phyloP scores from a whole-genome alignment of 306 rosid genomes.

The Cicer chorassanicum region DNA sequence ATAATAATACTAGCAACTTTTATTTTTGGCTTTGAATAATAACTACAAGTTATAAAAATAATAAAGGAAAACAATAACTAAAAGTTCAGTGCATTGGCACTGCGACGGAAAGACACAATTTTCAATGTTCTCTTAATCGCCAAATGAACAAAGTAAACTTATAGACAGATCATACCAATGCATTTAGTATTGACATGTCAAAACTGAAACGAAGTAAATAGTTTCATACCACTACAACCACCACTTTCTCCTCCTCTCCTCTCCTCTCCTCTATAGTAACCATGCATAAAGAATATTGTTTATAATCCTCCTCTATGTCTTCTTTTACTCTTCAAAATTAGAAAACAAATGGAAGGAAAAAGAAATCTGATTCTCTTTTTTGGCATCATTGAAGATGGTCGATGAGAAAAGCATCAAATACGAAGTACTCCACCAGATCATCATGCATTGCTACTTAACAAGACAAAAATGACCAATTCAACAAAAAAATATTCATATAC shows the following conservation, averaged over 20 bases:
- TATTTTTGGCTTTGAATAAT: neutral
- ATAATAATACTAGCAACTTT: neutral
- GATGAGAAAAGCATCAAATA: neutral
- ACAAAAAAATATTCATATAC: neutral
- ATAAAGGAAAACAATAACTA: conserved; percentile 11
- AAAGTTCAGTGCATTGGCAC: conserved; percentile 14
- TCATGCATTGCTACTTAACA: conserved; percentile 30
- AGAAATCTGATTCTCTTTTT: conserved; percentile 11
- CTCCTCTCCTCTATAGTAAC: conserved; percentile 7
- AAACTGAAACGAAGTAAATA: conserved; percentile 9
- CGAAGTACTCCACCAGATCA: conserved; percentile 4
- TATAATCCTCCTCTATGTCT: neutral
- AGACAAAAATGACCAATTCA: conserved; percentile 38
- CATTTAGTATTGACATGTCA: neutral
- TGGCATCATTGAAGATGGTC: conserved; percentile 18
- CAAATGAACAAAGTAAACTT: conserved; percentile 22
- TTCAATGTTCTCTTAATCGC: conserved; percentile 13
- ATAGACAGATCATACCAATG: conserved; percentile 13
- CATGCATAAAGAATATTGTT: conserved; percentile 17
- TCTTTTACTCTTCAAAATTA: conserved; percentile 21
- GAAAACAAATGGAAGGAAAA: conserved; percentile 5
- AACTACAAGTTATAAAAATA: neutral
- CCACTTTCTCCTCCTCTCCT: conserved; percentile 23
- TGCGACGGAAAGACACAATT: conserved; percentile 2
- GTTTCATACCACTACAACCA: conserved; percentile 7